Percentiles rank a stretch among this genome's conserved stretches.
Evolutionary conservation across 2,329 filamentous ascomycete genomes (phyloP).

Genomic region (Colletotrichum sp.): DNA sequence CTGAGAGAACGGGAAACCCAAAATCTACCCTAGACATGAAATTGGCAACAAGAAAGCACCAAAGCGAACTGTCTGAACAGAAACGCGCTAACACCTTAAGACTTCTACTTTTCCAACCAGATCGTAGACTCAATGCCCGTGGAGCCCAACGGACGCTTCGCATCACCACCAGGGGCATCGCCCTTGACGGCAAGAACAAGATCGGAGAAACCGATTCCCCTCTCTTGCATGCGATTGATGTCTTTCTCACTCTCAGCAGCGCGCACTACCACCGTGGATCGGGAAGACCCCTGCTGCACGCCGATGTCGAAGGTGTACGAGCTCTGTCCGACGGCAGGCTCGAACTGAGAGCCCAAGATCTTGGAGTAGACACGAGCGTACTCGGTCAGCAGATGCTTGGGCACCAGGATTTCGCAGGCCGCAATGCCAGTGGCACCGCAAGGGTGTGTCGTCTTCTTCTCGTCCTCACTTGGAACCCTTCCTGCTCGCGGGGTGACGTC

Average conservation of each 20-base stretch:
- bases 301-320: background rate
- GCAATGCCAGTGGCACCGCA: background rate
- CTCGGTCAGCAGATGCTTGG: background rate
- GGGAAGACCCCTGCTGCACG: background rate
- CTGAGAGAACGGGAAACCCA: background rate
- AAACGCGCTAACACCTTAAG: background rate
- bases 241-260: background rate
- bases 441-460: background rate
- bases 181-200: background rate
- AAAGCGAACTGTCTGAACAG: background rate
- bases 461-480: background rate
- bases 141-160: background rate
- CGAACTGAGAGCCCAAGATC: background rate
- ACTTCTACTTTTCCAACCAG: background rate
- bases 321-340: background rate
- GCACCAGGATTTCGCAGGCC: background rate
- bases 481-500: background rate
- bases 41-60: background rate
- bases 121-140: background rate
- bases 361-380: background rate
- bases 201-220: background rate
- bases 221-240: background rate
- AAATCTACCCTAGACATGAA: rapidly evolving
- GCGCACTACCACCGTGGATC: background rate
- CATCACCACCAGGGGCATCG: background rate